Evolutionary conservation across 805 yeast genomes (phyloP), one percentile per base, ranked within the genome.

Genomic region (Sugiyamaella smithiae): DNA sequence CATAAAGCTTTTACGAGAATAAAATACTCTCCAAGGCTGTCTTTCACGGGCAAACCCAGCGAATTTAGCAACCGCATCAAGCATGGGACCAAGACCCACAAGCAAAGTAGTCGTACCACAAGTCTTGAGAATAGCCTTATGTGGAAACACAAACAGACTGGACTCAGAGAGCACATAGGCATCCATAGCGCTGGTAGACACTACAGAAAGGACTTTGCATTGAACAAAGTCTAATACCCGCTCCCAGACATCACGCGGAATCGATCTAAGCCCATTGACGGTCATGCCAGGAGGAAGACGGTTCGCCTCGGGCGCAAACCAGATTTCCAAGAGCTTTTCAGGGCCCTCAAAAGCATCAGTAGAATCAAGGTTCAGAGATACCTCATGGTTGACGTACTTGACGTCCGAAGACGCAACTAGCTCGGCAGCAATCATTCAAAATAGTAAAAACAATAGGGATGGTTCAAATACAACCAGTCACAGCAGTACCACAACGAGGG

Each of bases 291-390:
- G 26, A 1, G 78, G 77, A 16, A 74, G 58, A n/a, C 66, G 56
- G 22, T 62, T 51, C 35, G 70, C 71, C 32, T 73, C 66, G 9
- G 83, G 77, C 58, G 82, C 81, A 64, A 89, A 82, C 97, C 97
- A 90, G 50, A 91, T 73, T 65, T 91, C 97, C 36, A 93, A 73
- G 49, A 91, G 73, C 67, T 91, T 93, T 67, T 91, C 98, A 26
- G 99, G 98, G 5, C 99, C 98, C 72, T 91, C 98, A 64, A 91
- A 91, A 1, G 97, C 96, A 62, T 81, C 85, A 11, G 95, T 76
- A 16, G 97, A 89, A 69, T 90, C 97, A 55, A 90, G 72, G 52
- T 78, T 76, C 40, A 81, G 82, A 6, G 95, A 84, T 43, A 87
- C 72, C 52, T 84, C 87, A 66, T 85, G 91, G 67, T 90, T 90